Conservation (phyloP, 2,329 filamentous ascomycete species). For the Diaporthe humulicola region DNA sequence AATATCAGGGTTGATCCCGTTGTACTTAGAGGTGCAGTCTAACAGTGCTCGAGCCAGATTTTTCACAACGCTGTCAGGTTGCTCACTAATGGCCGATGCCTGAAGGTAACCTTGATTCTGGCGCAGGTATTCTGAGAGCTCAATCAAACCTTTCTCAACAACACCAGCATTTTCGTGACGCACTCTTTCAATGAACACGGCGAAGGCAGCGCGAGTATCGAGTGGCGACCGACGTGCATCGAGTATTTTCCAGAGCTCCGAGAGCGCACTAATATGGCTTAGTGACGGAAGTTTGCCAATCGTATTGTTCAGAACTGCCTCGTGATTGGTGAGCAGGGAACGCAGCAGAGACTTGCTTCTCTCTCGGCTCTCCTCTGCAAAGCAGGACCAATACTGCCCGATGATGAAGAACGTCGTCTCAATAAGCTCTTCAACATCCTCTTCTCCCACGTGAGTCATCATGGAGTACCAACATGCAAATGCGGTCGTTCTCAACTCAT, state of each 20-base stretch:
- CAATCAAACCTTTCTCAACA: slow-evolving; percentile 82
- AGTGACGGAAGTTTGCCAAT: slow-evolving; percentile 86
- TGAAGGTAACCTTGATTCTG: slow-evolving; percentile 84
- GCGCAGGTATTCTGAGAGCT: slow-evolving; percentile 81
- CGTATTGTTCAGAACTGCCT: slow-evolving; percentile 71
- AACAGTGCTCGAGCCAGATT: slow-evolving; percentile 82
- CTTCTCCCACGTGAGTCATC: slow-evolving; percentile 79
- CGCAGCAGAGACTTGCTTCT: slow-evolving; percentile 74
- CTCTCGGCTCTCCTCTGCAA: slow-evolving; percentile 72
- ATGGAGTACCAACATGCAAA: slow-evolving; percentile 89
- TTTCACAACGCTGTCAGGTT: slow-evolving; percentile 81
- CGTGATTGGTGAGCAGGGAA: slow-evolving; percentile 74
- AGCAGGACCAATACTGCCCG: slow-evolving; percentile 80
- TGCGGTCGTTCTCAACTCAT: slow-evolving; percentile 81
- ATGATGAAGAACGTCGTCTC: slow-evolving; percentile 93
- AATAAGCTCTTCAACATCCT: slow-evolving; percentile 83
- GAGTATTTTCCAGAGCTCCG: slow-evolving; percentile 76
- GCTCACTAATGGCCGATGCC: slow-evolving; percentile 83
- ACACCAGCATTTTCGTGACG: slow-evolving; percentile 88
- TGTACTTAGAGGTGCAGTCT: slow-evolving; percentile 87
- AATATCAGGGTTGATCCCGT: slow-evolving; percentile 75
- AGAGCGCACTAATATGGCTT: slow-evolving; percentile 76
- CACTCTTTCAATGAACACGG: slow-evolving; percentile 80
- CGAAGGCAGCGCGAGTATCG: slow-evolving; percentile 75
- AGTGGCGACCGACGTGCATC: slow-evolving; percentile 73